Evolutionary conservation across 768 basidiomycete species (phyloP).

Genomic region (Lactifluus echinatus): DNA sequence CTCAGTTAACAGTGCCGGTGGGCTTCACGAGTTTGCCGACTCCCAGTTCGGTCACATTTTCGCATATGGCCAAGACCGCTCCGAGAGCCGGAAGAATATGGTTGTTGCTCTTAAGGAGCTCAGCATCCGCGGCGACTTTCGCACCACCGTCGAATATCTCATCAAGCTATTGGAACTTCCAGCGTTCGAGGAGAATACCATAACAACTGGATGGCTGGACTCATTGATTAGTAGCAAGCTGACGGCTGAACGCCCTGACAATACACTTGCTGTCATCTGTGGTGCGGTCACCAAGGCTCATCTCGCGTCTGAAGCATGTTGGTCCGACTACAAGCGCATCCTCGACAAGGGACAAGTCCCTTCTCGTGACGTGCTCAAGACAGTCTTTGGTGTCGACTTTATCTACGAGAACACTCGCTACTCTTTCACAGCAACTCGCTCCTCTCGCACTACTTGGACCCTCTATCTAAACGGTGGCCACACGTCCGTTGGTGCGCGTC

Average conservation of each 20-base stretch:
- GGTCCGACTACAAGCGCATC: slow-evolving; percentile 88
- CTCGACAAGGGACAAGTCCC: slow-evolving; percentile 99
- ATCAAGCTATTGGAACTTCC: slow-evolving; percentile 96
- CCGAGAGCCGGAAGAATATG: slow-evolving; percentile 97
- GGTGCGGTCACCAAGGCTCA: slow-evolving; percentile 95
- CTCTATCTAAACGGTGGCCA: slow-evolving; percentile 94
- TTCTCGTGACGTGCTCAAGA: slow-evolving; percentile 87
- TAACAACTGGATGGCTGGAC: slow-evolving; percentile 98
- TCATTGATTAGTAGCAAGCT: slow-evolving; percentile 94
- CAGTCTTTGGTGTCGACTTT: slow-evolving; percentile 94
- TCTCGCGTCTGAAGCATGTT: slow-evolving; percentile 81
- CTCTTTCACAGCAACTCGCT: slow-evolving; percentile 90
- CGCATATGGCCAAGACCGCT: slow-evolving; percentile 93
- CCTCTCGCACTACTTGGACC: slow-evolving; percentile 83
- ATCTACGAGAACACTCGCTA: slow-evolving; percentile 95
- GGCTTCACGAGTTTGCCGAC: slow-evolving; percentile 97
- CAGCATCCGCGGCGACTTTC: slow-evolving; percentile 97
- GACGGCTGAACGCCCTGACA: slow-evolving; percentile 93
- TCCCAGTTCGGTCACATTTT: slow-evolving; percentile 99
- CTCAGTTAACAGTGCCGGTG: slow-evolving; percentile 91
- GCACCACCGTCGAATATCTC: slow-evolving; percentile 97
- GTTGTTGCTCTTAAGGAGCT: slow-evolving; percentile 97
- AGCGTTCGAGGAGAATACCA: slow-evolving; percentile 93
- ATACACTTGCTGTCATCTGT: slow-evolving; percentile 87
- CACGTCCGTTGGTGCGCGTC: slow-evolving; percentile 85